Conservation (phyloP, 495 filamentous ascomycete genomes). For the Trichoderma parareesei region DNA sequence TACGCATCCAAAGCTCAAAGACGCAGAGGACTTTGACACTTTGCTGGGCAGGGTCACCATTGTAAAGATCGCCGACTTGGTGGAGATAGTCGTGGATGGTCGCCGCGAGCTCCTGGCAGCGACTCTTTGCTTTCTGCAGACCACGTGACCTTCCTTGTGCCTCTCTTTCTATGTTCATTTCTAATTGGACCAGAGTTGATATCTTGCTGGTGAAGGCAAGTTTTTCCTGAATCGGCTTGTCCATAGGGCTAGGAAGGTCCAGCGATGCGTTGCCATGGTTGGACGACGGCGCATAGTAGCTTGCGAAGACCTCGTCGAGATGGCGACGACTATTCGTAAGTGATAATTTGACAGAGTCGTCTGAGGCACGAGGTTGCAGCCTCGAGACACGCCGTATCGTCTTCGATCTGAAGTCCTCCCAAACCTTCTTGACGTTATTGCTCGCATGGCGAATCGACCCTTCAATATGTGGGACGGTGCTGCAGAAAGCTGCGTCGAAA, state of each 20-base stretch:
- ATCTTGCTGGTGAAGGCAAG: conserved; percentile 17
- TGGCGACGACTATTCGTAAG: conserved; percentile 35
- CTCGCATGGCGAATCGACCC: conserved; percentile 15
- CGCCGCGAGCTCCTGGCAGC: conserved; percentile 28
- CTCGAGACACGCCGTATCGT: conserved; percentile 27
- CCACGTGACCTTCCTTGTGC: not conserved
- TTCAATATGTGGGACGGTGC: conserved; percentile 17
- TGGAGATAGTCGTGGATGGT: conserved; percentile 31
- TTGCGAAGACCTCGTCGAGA: not conserved
- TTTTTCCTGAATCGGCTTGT: conserved; percentile 15
- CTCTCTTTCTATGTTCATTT: conserved; percentile 9
- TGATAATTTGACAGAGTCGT: conserved; percentile 24
- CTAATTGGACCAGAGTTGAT: conserved; percentile 16
- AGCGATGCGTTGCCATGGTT: not conserved
- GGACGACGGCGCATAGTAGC: not conserved
- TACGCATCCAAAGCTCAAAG: conserved; percentile 36
- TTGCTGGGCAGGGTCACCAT: conserved; percentile 35
- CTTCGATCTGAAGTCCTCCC: conserved; percentile 23
- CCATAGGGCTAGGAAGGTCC: not conserved
- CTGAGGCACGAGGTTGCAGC: conserved; percentile 30
- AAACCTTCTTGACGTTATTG: conserved; percentile 17
- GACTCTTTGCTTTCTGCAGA: not conserved
- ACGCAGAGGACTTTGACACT: conserved; percentile 34
- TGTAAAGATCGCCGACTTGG: conserved; percentile 29
- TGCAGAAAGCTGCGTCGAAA: conserved; percentile 16